Evolutionary conservation across 345 rosid species (phyloP).

Genomic region (Sonneratia alba): DNA sequence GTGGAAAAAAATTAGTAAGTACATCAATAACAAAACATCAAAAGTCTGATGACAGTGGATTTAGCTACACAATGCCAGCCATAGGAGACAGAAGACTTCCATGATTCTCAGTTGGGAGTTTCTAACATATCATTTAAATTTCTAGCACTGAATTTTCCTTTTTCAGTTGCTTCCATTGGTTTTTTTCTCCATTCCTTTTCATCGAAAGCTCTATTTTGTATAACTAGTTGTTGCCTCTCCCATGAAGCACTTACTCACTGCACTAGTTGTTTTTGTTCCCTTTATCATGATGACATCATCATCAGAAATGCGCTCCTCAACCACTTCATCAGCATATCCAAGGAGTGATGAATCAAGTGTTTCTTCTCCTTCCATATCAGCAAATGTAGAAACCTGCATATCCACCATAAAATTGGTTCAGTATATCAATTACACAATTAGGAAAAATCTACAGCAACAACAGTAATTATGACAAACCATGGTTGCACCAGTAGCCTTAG

Average conservation of each 20-base stretch:
- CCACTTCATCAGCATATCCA: conserved; percentile 84
- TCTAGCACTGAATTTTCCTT: neutral
- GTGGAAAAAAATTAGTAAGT: conserved; percentile 1
- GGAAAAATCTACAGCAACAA: neutral
- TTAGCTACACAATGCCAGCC: no score
- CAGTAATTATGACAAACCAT: conserved; percentile 29
- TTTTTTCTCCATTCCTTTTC: neutral
- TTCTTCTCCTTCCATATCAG: conserved; percentile 99
- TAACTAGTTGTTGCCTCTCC: neutral
- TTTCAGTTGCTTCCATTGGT: neutral
- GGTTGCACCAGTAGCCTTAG: conserved; percentile 98
- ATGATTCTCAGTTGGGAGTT: neutral
- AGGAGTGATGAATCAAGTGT: conserved; percentile 80
- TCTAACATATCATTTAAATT: neutral
- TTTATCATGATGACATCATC: conserved; percentile 88
- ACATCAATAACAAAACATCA: neutral
- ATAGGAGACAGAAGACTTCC: neutral
- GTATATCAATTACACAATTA: neutral
- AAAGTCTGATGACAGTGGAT: neutral
- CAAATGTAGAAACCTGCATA: conserved; percentile 87
- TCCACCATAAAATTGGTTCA: neutral
- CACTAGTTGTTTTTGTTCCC: conserved; percentile 79
- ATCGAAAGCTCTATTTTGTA: neutral
- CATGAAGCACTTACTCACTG: conserved; percentile 32
- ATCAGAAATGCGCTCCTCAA: conserved; percentile 90